phyloP scores from a whole-genome alignment of 176 grass and related monocot species.

The Hsuehochloa calcarea region DNA sequence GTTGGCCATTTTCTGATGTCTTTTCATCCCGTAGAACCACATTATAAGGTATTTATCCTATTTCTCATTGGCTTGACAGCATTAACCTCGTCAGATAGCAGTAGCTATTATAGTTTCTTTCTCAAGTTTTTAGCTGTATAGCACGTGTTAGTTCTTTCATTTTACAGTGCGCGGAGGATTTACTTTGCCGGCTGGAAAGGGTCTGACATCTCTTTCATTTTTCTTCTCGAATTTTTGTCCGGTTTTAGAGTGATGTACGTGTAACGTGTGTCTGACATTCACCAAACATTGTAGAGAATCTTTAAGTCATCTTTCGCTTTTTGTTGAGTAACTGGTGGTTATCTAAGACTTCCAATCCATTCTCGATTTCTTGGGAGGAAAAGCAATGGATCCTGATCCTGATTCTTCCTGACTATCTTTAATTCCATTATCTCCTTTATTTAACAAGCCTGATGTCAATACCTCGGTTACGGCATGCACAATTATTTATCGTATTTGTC shows the following conservation, averaged over 20 bases:
- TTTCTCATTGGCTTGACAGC: neutral
- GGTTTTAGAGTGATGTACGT: neutral
- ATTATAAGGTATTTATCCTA: neutral
- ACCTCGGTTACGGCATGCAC: neutral
- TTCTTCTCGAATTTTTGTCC: neutral
- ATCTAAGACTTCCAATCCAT: neutral
- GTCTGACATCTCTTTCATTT: neutral
- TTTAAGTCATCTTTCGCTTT: neutral
- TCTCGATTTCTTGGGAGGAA: neutral
- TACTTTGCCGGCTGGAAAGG: neutral
- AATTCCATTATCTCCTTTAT: neutral
- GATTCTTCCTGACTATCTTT: neutral
- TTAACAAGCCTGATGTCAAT: conserved; percentile 1
- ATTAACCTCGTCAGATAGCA: neutral
- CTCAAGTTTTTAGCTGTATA: neutral
- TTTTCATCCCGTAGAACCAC: neutral
- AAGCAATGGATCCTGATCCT: neutral
- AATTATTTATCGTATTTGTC: conserved; percentile 31
- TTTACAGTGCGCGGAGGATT: neutral
- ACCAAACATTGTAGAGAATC: neutral
- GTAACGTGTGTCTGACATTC: neutral
- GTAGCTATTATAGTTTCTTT: neutral
- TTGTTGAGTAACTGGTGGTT: neutral
- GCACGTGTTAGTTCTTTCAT: neutral
- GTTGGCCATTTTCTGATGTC: neutral